Base-by-base conservation (phyloP, 164 flowering plant species). In the Piper longum region DNA sequence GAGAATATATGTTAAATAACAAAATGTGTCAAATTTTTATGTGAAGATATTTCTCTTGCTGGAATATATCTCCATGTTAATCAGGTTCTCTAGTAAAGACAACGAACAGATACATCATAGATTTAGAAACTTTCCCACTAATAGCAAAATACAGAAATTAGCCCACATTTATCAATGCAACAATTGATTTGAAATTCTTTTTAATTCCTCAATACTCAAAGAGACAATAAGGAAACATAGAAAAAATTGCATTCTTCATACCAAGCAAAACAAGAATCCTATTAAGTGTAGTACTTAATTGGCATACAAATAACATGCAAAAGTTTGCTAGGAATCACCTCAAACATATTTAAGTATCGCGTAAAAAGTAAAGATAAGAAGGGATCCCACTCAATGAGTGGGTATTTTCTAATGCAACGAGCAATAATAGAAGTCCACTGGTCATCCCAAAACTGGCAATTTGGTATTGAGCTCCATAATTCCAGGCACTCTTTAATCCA, bases 371-470 rank as follows among this genome's bases (percentile, higher is more conserved):
- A 73, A 0, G 96, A 88, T 52, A 93, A 69, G 71, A 80, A 81
- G 57, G 62, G 52, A 62, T 93, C 96, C 99, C 96, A 93, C 64
- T 86, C 78, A 64, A 86, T 74, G 58, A 60, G 75, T 39, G 52
- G 70, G 75, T 70, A 84, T 74, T 77, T 84, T 80, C 85, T 88
- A 69, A 88, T 74, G 62, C 88, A 85, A 65, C 95, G 95, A 60
- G 92, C 91, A 60, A 83, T 73, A 64, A 93, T 70, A 61, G 80
- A 84, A 40, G 89, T 76, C 97, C 97, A 93, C 64, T 93, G 99
- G 73, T 88, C 79, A 73, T 93, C 86, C 99, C 99, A 93, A 65
- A 93, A 93, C 70, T 81, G 95, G 75, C 91, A 88, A 75, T 85
- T 93, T 36, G 97, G 97, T 59, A 88, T 76, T 0, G 85, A 78